These are phyloP conservation scores for Fusarium subtropicale DNA, from an alignment of 2,329 filamentous ascomycete genomes.

Conservation along the genomic window DNA sequence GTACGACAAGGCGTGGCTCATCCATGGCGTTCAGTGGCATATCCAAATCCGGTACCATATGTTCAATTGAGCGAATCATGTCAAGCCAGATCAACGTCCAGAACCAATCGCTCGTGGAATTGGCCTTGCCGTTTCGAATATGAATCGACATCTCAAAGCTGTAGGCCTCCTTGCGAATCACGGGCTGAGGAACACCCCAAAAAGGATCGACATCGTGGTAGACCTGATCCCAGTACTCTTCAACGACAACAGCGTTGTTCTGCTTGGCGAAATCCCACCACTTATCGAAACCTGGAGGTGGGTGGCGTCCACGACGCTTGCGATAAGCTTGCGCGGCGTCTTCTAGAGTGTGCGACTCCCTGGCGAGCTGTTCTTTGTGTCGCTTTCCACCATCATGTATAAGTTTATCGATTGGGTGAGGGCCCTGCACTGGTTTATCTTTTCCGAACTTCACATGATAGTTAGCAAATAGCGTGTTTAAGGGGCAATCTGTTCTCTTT, in stretches of 20 bases:
- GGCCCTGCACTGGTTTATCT: constrained; percentile 15
- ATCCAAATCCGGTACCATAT: constrained; percentile 73
- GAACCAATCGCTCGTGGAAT: constrained; percentile 65
- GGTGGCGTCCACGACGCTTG: constrained; percentile 68
- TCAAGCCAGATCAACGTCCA: constrained; percentile 69
- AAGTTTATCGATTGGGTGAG: constrained; percentile 65
- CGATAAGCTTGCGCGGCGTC: constrained; percentile 70
- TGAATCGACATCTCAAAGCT: constrained; percentile 72
- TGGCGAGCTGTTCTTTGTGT: constrained; percentile 55
- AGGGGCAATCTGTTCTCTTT: not conserved
- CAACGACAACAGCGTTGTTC: constrained; percentile 66
- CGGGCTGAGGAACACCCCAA: constrained; percentile 63
- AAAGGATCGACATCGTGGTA: constrained; percentile 70
- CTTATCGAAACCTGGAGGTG: constrained; percentile 70
- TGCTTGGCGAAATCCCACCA: constrained; percentile 69
- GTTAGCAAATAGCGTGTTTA: constrained; percentile 11
- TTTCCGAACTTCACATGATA: not conserved
- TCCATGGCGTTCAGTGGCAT: constrained; percentile 75
- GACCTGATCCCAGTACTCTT: constrained; percentile 73
- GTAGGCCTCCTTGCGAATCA: constrained; percentile 63
- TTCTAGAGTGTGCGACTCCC: constrained; percentile 62
- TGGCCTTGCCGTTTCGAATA: constrained; percentile 65
- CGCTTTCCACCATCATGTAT: constrained; percentile 59
- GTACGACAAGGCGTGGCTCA: constrained; percentile 72
- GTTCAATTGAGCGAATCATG: constrained; percentile 64